Base-by-base conservation (phyloP, 2,329 filamentous ascomycete genomes). In the Xylaria sp. region DNA sequence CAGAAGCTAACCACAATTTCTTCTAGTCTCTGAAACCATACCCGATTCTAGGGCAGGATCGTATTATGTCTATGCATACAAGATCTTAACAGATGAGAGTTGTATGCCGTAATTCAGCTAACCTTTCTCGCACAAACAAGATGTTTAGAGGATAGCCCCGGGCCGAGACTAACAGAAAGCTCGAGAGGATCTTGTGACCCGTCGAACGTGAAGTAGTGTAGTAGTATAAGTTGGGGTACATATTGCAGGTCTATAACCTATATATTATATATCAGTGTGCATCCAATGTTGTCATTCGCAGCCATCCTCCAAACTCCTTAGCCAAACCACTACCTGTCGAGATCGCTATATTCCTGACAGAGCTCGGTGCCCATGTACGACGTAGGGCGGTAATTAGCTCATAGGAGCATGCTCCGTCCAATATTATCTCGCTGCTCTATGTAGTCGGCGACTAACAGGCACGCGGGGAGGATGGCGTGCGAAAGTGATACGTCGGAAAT, bases 401-500 rank as follows among this genome's bases (percentile, higher is more conserved):
- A 31, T 39, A 25, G 31, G 43, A 43, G 9, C 39, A 52, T 15
- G n/a, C 3, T 49, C 18, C 31, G 23, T 36, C 28, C 23, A 25
- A n/a, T 18, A 20, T 41, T 49, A 54, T 41, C n/a, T 31, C 39
- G 20, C 18, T 55, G 41, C 43, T 31, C 51, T 28, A 54, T 7
- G 51, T 58, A 41, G 46, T 55, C 54, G 46, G 46, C 36, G 60
- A 64, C 60, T 28, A 46, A 51, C 41, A 25, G 58, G 52, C 36
- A 49, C 36, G 48, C 65, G 52, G 49, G 48, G 46, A 60, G 25
- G 9, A 52, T 51, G 33, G 57, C 20, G 28, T 28, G 28, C 25
- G 25, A 46, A 68, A n/a, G 54, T 66, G 64, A 68, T 33, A 25
- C 49, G 39, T 60, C 56, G 54, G 46, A 46, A 31, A 61, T 49